Conservation (phyloP, 441 rosid species). For the Mallotus repandus region DNA sequence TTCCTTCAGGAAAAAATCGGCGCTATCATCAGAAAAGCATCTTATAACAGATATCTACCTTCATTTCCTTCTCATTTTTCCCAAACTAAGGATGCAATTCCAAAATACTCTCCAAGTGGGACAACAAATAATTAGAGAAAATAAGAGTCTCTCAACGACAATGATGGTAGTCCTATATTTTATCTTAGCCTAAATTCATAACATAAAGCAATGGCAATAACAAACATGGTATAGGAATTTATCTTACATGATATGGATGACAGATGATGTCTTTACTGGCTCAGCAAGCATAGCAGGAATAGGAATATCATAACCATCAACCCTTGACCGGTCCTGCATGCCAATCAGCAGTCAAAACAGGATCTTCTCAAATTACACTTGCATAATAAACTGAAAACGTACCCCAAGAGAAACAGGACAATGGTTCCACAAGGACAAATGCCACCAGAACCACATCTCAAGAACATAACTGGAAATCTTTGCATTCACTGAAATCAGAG, state of each 20-base stretch:
- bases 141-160: background rate
- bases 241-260: conserved; percentile 68
- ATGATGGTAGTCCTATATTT: background rate
- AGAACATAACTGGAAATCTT: conserved; percentile 65
- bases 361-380: background rate
- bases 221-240: conserved; percentile 20
- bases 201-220: background rate
- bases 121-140: background rate
- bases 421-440: conserved; percentile 78
- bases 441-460: conserved; percentile 98
- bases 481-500: conserved; percentile 50
- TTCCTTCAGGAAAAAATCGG: background rate
- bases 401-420: conserved; percentile 51
- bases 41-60: background rate
- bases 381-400: conserved; percentile 11
- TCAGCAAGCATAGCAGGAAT: conserved; percentile 59
- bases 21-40: too few species aligned
- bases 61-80: background rate
- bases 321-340: conserved; percentile 50
- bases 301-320: conserved; percentile 37
- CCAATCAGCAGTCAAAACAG: conserved; percentile 31
- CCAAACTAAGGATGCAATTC: background rate
- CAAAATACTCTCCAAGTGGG: background rate
- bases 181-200: background rate
- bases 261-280: conserved; percentile 57